Percentiles rank a stretch among this genome's conserved stretches.
These are phyloP conservation scores for Yamadazyma tumulicola DNA, from an alignment of 805 yeast genomes.

Conservation along the genomic window DNA sequence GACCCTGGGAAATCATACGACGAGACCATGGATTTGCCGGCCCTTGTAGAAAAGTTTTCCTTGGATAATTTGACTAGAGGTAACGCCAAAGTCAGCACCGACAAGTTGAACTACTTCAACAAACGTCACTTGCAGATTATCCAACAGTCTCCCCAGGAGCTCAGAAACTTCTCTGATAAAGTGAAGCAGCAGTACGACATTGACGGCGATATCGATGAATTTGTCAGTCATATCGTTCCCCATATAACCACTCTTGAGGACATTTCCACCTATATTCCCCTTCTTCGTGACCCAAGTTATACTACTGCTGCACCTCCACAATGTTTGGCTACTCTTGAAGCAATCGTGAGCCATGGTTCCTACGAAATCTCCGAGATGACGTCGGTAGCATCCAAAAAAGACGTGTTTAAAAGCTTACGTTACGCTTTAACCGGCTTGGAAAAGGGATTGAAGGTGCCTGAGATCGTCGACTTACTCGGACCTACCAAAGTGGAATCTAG, in stretches of 20 bases:
- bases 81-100: constrained; percentile 84
- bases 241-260: constrained; percentile 55
- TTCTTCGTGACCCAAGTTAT: constrained; percentile 8
- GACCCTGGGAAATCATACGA: constrained; percentile 43
- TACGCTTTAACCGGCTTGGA: constrained; percentile 66
- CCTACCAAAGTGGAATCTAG: constrained; percentile 26
- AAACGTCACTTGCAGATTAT: constrained; percentile 47
- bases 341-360: constrained; percentile 9
- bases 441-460: constrained; percentile 67
- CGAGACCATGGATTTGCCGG: constrained; percentile 51
- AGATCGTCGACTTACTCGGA: constrained; percentile 56
- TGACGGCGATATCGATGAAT: constrained; percentile 1
- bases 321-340: constrained; percentile 14
- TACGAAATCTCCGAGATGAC: constrained; percentile 6
- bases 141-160: constrained; percentile 1
- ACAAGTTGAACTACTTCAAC: constrained; percentile 74
- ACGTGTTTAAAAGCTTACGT: constrained; percentile 56
- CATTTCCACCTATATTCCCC: constrained; percentile 45
- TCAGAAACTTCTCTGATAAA: background rate
- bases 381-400: constrained; percentile 23
- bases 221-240: constrained; percentile 40
- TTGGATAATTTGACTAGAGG: constrained; percentile 82
- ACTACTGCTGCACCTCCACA: constrained; percentile 11
- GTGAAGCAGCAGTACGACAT: background rate
- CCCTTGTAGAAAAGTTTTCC: constrained; percentile 55